phyloP scores from a whole-genome alignment of 805 yeast species.

The Wickerhamiella azymoides region DNA sequence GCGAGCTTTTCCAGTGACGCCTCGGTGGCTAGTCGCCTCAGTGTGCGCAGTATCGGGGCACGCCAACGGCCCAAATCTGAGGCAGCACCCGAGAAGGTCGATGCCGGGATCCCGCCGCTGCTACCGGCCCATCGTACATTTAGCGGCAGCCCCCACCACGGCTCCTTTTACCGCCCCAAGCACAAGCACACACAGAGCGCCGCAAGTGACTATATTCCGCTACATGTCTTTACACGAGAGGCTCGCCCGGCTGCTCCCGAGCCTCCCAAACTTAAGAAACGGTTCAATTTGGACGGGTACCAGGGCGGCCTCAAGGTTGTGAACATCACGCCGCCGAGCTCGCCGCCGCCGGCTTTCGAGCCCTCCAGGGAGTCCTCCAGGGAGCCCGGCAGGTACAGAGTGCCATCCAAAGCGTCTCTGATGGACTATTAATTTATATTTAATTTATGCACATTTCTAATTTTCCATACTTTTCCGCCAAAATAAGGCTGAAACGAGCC shows the following conservation, averaged over 20 bases:
- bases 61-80: too few relatives aligned
- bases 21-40: constrained; percentile 1
- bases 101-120: constrained; percentile 9
- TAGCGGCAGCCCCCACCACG: constrained; percentile 5
- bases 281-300: constrained; percentile 8
- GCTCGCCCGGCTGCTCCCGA: not conserved
- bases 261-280: not conserved
- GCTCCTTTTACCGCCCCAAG: constrained; percentile 2
- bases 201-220: constrained; percentile 6
- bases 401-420: constrained; percentile 4
- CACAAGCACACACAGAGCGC: not conserved
- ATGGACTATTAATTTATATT: not conserved
- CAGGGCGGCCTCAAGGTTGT: constrained; percentile 7
- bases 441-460: too few relatives aligned
- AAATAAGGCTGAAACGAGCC: too few relatives aligned
- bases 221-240: constrained; percentile 5
- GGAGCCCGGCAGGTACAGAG: constrained; percentile 4
- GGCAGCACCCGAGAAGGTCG: not conserved
- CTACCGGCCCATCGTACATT: constrained; percentile 9
- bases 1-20: constrained; percentile 6
- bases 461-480: too few relatives aligned
- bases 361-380: too few relatives aligned
- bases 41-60: not conserved
- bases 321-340: constrained; percentile 3
- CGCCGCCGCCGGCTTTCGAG: not conserved